Evolutionary conservation across 352 stramenopile genomes (phyloP).

Genomic region (Globisporangium carolinianum): DNA sequence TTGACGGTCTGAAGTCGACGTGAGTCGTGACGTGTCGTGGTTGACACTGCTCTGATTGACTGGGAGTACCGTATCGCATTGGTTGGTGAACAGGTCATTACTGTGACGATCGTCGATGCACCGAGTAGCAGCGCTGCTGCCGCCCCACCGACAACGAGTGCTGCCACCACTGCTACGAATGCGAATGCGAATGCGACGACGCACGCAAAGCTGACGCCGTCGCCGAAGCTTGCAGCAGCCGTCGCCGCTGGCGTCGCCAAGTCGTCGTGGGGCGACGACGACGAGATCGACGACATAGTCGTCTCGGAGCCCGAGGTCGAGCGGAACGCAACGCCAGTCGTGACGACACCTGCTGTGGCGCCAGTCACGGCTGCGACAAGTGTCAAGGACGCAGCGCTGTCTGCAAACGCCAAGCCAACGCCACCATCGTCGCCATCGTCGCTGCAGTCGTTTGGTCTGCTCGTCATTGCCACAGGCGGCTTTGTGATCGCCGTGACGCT

Average conservation of each 20-base stretch:
- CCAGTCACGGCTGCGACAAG: not conserved
- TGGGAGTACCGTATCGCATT: too few species aligned
- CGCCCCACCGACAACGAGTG: not conserved
- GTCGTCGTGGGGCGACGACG: conserved; percentile 4
- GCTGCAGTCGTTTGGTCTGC: conserved; percentile 50
- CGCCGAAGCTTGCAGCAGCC: conserved; percentile 6
- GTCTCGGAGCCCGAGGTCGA: conserved; percentile 5
- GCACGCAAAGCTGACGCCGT: conserved; percentile 9
- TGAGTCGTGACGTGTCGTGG: not conserved
- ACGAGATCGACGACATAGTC: conserved; percentile 8
- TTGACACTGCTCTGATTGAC: too few species aligned
- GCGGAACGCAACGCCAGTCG: not conserved
- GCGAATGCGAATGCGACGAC: not conserved
- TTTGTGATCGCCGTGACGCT: conserved; percentile 56
- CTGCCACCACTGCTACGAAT: not conserved
- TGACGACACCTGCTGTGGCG: not conserved
- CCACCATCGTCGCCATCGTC: conserved; percentile 15
- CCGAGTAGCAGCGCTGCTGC: not conserved
- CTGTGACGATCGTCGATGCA: conserved; percentile 14
- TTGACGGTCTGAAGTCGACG: not conserved
- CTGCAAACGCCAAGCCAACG: conserved; percentile 17
- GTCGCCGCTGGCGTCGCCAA: conserved; percentile 2
- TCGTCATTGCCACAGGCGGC: conserved; percentile 53
- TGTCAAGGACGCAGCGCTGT: conserved; percentile 9
- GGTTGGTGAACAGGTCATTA: conserved; percentile 25